A percentile compares a stretch with the other conserved stretches of the same genome.
These are phyloP conservation scores for Eucalyptus regnans DNA, from an alignment of 345 rosid genomes.

Conservation along the genomic window DNA sequence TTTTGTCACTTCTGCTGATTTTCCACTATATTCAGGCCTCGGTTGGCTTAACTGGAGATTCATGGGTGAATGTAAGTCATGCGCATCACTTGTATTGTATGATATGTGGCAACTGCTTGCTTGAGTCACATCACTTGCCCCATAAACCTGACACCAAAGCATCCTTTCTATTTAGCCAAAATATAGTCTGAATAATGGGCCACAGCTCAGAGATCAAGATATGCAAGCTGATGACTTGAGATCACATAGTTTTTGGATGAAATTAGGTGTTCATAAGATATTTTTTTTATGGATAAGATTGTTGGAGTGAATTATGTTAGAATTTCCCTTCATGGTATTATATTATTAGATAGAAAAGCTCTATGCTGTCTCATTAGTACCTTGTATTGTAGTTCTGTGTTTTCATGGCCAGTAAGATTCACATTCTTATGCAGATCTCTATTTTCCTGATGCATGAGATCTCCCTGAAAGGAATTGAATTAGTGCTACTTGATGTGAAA, in stretches of 20 bases:
- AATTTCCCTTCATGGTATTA: not conserved
- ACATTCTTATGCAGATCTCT: conserved; percentile 34
- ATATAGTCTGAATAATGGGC: not conserved
- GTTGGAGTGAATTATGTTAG: not conserved
- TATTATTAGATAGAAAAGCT: not conserved
- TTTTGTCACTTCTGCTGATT: not conserved
- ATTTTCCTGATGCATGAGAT: conserved; percentile 47
- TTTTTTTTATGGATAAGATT: not conserved
- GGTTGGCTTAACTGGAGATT: not conserved
- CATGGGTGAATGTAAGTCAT: not conserved
- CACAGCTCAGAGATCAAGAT: not conserved
- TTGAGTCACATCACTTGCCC: not conserved
- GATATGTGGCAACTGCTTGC: not conserved
- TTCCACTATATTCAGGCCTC: not conserved
- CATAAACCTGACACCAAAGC: not conserved
- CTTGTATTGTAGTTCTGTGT: conserved; percentile 40
- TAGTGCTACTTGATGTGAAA: not conserved
- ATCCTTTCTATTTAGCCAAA: not conserved
- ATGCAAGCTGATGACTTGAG: not conserved
- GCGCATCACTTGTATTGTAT: not conserved
- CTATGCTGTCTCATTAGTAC: conserved; percentile 8
- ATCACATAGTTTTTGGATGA: not conserved
- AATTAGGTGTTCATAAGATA: not conserved
- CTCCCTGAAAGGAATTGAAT: conserved; percentile 31
- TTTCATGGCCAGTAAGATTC: conserved; percentile 33